Percentiles rank a stretch among this genome's conserved stretches.
Conservation (phyloP, 176 grass and related monocot species). For the Elaeis guineensis region DNA sequence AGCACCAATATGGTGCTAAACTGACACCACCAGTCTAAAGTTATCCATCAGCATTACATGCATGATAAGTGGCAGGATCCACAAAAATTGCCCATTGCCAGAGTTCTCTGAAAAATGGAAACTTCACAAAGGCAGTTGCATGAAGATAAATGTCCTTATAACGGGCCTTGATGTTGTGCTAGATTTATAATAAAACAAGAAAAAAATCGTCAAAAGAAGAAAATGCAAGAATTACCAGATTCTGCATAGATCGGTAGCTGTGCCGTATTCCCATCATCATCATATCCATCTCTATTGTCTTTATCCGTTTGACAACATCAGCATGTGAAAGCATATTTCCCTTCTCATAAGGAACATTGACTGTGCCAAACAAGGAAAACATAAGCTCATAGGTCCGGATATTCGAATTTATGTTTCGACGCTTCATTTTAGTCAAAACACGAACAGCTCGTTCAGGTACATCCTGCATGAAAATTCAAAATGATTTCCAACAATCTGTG, state of each 20-base stretch:
- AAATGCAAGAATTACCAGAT: constrained; percentile 44
- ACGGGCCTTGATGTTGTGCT: too few species aligned
- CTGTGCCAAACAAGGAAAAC: constrained; percentile 69
- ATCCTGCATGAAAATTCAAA: constrained; percentile 34
- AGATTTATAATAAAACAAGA: not conserved
- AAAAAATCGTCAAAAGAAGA: constrained; percentile 2
- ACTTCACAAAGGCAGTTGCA: too few species aligned
- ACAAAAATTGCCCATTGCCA: too few species aligned
- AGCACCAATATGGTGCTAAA: too few species aligned
- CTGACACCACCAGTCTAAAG: too few species aligned
- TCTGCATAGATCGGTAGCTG: constrained; percentile 56
- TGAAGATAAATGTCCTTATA: too few species aligned
- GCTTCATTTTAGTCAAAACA: constrained; percentile 65
- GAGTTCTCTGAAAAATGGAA: too few species aligned
- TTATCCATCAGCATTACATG: too few species aligned
- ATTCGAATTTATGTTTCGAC: constrained; percentile 54
- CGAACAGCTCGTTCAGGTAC: constrained; percentile 66
- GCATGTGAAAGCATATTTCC: constrained; percentile 70
- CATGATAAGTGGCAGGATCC: too few species aligned
- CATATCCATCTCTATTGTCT: constrained; percentile 76
- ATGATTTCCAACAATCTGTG: not conserved
- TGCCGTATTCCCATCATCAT: constrained; percentile 57
- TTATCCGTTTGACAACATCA: constrained; percentile 83
- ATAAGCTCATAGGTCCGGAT: constrained; percentile 57
- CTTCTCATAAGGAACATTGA: constrained; percentile 76